Percentiles rank a stretch among this genome's conserved stretches.
These are phyloP conservation scores for Pythium aphanidermatum DNA, from an alignment of 352 stramenopile species.

Conservation along the genomic window DNA sequence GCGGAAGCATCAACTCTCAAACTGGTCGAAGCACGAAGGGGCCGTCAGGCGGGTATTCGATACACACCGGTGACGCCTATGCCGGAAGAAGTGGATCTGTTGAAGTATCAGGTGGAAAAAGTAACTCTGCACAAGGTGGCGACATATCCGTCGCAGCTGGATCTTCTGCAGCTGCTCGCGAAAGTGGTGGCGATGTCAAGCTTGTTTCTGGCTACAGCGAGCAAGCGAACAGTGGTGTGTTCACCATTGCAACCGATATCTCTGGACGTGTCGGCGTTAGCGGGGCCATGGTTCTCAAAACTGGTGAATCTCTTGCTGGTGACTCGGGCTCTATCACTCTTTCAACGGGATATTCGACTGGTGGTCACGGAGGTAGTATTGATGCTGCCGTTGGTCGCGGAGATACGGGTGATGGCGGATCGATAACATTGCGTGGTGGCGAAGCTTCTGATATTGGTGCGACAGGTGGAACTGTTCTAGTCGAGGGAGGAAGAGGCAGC, in stretches of 20 bases:
- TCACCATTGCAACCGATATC: slow-evolving; percentile 68
- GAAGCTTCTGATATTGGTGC: slow-evolving; percentile 32
- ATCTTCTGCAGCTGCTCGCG: slow-evolving; percentile 22
- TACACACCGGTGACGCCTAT: slow-evolving; percentile 56
- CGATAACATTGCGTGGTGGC: slow-evolving; percentile 21
- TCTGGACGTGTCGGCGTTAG: slow-evolving; percentile 51
- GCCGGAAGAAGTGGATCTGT: slow-evolving; percentile 35
- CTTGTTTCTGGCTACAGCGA: slow-evolving; percentile 71
- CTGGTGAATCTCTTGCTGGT: slow-evolving; percentile 41
- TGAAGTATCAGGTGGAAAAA: slow-evolving; percentile 48
- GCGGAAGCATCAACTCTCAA: slow-evolving; percentile 57
- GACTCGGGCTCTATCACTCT: slow-evolving; percentile 69
- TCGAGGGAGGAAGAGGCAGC: slow-evolving; percentile 39
- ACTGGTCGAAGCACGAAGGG: slow-evolving; percentile 48
- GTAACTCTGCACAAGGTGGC: slow-evolving; percentile 52
- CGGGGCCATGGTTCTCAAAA: slow-evolving; percentile 57
- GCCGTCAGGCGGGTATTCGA: slow-evolving; percentile 47
- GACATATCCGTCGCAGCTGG: slow-evolving; percentile 68
- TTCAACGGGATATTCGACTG: slow-evolving; percentile 39
- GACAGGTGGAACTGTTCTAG: slow-evolving; percentile 34
- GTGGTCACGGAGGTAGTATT: slow-evolving; percentile 54
- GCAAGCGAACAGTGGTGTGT: slow-evolving; percentile 61
- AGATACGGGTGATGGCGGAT: slow-evolving; percentile 42
- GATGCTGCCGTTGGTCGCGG: slow-evolving; percentile 39
- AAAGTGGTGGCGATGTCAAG: slow-evolving; percentile 71